Conservation (phyloP, 768 basidiomycete genomes). For the Filobasidium floriforme region DNA sequence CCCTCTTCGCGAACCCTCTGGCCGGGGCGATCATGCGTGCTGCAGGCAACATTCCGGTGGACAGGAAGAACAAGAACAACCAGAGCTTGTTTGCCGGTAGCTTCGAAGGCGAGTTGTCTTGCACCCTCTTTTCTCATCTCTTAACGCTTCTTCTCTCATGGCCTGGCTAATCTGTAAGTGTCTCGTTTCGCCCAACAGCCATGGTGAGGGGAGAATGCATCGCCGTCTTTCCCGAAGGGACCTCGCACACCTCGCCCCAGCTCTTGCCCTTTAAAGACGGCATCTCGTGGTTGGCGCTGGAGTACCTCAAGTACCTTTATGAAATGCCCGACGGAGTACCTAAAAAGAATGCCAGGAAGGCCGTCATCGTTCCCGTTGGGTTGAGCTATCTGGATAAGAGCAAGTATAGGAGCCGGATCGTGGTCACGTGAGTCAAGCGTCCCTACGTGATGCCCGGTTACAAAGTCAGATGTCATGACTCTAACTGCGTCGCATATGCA, state of each 20-base stretch:
- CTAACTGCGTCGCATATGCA: slow-evolving; percentile 45
- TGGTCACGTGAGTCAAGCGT: slow-evolving; percentile 46
- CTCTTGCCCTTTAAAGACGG: slow-evolving; percentile 85
- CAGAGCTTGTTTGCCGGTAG: slow-evolving; percentile 80
- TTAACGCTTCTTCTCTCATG: background rate
- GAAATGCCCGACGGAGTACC: slow-evolving; percentile 32
- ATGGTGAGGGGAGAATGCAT: slow-evolving; percentile 72
- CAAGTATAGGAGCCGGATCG: slow-evolving; percentile 82
- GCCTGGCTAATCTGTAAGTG: background rate
- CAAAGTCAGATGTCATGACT: background rate
- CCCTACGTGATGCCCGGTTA: slow-evolving; percentile 7
- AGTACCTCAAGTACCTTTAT: slow-evolving; percentile 71
- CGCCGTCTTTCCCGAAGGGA: slow-evolving; percentile 61
- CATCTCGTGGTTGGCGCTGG: slow-evolving; percentile 87
- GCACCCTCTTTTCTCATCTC: background rate
- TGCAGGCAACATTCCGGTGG: slow-evolving; percentile 96
- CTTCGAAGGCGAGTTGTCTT: slow-evolving; percentile 52
- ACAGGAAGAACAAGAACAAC: slow-evolving; percentile 87
- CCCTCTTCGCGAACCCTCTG: slow-evolving; percentile 71
- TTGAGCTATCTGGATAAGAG: slow-evolving; percentile 95
- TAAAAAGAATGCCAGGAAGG: slow-evolving; percentile 45
- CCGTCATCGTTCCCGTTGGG: slow-evolving; percentile 69
- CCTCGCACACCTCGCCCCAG: slow-evolving; percentile 74
- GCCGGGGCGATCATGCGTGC: slow-evolving; percentile 67
- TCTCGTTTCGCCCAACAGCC: slow-evolving; percentile 42